Percentiles rank a stretch among this genome's conserved stretches.
Conservation (phyloP, 257 asterid species). For the Coffea canephora region DNA sequence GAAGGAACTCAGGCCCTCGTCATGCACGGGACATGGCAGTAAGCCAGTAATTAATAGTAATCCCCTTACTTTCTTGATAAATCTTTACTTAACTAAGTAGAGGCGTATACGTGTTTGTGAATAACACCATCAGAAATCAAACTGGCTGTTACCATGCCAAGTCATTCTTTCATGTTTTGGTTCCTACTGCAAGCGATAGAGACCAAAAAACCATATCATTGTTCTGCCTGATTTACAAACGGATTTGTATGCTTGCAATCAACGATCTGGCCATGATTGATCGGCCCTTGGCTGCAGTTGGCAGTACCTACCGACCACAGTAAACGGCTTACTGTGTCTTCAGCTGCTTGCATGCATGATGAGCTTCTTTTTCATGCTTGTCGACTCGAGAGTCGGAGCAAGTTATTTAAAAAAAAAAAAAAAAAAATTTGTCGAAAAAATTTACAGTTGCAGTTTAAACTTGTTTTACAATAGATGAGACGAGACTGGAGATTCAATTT, state of each 20-base stretch:
- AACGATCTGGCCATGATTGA: not conserved
- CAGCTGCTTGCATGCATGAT: not conserved
- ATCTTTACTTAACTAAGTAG: not conserved
- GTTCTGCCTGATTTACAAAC: not conserved
- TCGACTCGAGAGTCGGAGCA: not conserved
- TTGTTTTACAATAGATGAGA: not conserved
- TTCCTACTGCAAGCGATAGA: not conserved
- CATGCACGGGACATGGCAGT: not conserved
- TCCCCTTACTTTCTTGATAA: not conserved
- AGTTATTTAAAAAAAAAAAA: not conserved
- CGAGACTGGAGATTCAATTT: not conserved
- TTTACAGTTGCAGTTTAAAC: not conserved
- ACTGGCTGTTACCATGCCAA: not conserved
- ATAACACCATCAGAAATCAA: not conserved
- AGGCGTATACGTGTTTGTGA: not conserved
- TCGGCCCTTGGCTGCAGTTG: not conserved
- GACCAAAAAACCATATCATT: conserved; percentile 15
- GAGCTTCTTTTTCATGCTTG: not conserved
- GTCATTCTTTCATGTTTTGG: not conserved
- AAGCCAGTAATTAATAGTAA: too few species aligned
- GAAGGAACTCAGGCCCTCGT: not conserved
- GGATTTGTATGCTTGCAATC: not conserved
- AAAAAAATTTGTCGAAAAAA: not conserved
- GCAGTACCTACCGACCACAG: conserved; percentile 10
- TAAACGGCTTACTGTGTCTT: not conserved